These are phyloP conservation scores for Nannochloris sp. DNA, from an alignment of 139 green algal genomes.

Conservation along the genomic window DNA sequence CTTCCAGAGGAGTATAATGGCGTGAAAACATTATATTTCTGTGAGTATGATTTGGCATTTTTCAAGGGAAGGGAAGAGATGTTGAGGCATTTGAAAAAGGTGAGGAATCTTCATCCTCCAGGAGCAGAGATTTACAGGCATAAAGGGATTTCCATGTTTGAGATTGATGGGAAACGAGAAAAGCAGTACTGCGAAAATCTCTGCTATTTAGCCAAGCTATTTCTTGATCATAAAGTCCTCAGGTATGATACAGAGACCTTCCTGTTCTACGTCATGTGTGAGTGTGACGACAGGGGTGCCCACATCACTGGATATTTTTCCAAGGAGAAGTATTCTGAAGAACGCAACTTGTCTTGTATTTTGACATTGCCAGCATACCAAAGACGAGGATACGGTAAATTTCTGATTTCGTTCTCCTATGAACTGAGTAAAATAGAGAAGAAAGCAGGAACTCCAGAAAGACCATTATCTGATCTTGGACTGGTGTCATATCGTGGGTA, in stretches of 20 bases:
- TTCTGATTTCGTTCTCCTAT: slow-evolving; percentile 96
- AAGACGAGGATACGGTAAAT: slow-evolving; percentile 97
- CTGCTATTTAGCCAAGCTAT: slow-evolving; percentile 98
- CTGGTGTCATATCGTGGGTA: slow-evolving; percentile 89
- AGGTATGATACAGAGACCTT: slow-evolving; percentile 99
- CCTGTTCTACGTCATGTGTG: slow-evolving; percentile 98
- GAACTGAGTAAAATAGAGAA: slow-evolving; percentile 95
- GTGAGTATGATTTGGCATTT: slow-evolving; percentile 84
- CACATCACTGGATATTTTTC: slow-evolving; percentile 85
- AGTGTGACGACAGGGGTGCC: slow-evolving; percentile 88
- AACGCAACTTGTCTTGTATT: slow-evolving; percentile 99
- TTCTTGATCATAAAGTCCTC: slow-evolving; percentile 98
- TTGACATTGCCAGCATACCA: slow-evolving; percentile 95
- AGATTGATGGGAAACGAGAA: slow-evolving; percentile 74
- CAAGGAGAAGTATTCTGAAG: slow-evolving; percentile 69
- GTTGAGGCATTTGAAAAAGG: slow-evolving; percentile 86
- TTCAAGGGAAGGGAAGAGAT: slow-evolving; percentile 74
- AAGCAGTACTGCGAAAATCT: slow-evolving; percentile 94
- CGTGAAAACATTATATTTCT: slow-evolving; percentile 95
- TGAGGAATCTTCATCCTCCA: slow-evolving; percentile 81
- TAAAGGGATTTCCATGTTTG: slow-evolving; percentile 78
- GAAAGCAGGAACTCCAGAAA: slow-evolving; percentile 95
- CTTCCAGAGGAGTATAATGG: slow-evolving; percentile 84
- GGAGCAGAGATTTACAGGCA: slow-evolving; percentile 98
- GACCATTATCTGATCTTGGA: slow-evolving; percentile 92